A percentile compares a stretch with the other conserved stretches of the same genome.
These are phyloP conservation scores for Globisporangium abappressorium DNA, from an alignment of 352 stramenopile species.

Conservation along the genomic window DNA sequence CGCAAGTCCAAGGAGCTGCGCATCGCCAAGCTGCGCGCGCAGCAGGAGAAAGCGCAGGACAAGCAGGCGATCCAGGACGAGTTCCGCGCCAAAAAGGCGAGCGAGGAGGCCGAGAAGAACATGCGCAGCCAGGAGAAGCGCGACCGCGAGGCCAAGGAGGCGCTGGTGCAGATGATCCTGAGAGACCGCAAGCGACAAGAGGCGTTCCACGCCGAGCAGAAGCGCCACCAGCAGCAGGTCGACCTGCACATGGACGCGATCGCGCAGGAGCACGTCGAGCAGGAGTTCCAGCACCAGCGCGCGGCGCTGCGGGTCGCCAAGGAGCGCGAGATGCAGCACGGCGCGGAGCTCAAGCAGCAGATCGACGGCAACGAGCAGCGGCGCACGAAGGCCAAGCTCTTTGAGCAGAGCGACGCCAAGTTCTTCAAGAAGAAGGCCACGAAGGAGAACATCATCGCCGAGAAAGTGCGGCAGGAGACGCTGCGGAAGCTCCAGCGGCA, in stretches of 20 bases:
- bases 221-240: slow-evolving; percentile 30
- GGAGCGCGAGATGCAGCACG: slow-evolving; percentile 37
- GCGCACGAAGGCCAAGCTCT: slow-evolving; percentile 55
- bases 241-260: slow-evolving; percentile 45
- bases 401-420: slow-evolving; percentile 67
- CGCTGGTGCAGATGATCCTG: slow-evolving; percentile 47
- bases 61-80: slow-evolving; percentile 65
- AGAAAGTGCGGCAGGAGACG: slow-evolving; percentile 69
- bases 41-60: slow-evolving; percentile 82
- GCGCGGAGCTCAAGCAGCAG: slow-evolving; percentile 38
- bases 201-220: slow-evolving; percentile 42
- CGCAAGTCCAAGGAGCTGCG: slow-evolving; percentile 70
- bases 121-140: slow-evolving; percentile 45
- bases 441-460: slow-evolving; percentile 71
- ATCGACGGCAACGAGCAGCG: slow-evolving; percentile 57
- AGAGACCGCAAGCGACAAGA: slow-evolving; percentile 60
- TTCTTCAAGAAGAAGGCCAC: slow-evolving; percentile 67
- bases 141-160: slow-evolving; percentile 40
- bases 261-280: slow-evolving; percentile 37
- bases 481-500: slow-evolving; percentile 58
- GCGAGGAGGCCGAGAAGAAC: slow-evolving; percentile 62
- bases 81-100: slow-evolving; percentile 73
- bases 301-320: slow-evolving; percentile 28
- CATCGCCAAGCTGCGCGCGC: slow-evolving; percentile 66
- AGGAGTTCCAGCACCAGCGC: slow-evolving; percentile 40